phyloP scores from a whole-genome alignment of 139 green algal species.

The Eudorina sp. region DNA sequence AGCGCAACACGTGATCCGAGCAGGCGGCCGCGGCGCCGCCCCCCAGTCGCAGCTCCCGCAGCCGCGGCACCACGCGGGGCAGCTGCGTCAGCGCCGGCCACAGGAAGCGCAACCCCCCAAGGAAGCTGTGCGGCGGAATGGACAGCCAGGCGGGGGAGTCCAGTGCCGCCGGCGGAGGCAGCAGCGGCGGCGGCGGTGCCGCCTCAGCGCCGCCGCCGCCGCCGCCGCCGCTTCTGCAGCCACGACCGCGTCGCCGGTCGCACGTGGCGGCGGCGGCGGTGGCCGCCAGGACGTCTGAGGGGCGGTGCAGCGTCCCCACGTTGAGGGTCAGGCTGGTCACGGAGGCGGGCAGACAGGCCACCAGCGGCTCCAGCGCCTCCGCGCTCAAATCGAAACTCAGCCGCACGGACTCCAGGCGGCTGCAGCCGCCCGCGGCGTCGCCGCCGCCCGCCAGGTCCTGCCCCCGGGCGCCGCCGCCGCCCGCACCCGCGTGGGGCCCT shows the following conservation, averaged over 20 bases:
- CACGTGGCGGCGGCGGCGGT: not conserved
- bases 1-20: constrained; percentile 36
- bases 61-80: constrained; percentile 7
- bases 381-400: not conserved
- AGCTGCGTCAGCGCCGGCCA: constrained; percentile 27
- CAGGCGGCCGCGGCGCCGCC: not conserved
- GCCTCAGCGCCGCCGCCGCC: not conserved
- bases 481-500: not conserved
- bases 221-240: not conserved
- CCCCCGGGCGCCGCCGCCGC: not conserved
- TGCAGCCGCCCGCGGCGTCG: not conserved
- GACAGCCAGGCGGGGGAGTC: constrained; percentile 32
- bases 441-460: not conserved
- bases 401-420: not conserved
- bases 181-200: not conserved
- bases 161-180: not conserved
- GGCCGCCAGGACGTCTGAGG: not conserved
- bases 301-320: constrained; percentile 17
- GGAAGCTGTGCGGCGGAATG: constrained; percentile 6
- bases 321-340: not conserved
- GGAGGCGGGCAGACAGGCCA: not conserved
- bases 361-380: constrained; percentile 27
- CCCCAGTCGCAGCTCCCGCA: constrained; percentile 42
- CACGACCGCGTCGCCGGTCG: not conserved
- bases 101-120: constrained; percentile 11